Base-by-base conservation (phyloP, 78 protist genomes). In the Tieghemostelium lacteum region DNA sequence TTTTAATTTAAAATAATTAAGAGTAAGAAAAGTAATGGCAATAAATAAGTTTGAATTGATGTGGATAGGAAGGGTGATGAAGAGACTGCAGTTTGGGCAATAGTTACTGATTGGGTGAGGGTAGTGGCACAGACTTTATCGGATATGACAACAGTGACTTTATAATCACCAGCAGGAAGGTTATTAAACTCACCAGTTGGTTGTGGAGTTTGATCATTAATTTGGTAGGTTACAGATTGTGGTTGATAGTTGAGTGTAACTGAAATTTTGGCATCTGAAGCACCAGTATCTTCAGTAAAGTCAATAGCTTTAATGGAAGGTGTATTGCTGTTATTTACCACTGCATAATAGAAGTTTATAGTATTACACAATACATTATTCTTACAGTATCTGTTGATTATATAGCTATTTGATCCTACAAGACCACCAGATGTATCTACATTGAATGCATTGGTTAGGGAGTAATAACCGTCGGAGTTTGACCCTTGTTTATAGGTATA, bases 161-260 rank as follows among this genome's bases (percentile, higher is more conserved):
- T 22, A 57, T 57, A 57, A 19, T 57, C 63, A 57, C 63, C 63
- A 57, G 63, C 63, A 19, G 63, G 63, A 17, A 57, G 7, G 10
- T 7, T 19, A 16, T 6, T 57, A 16, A 57, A 57, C 10, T n/a
- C 29, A 57, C 16, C 16, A 19, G 63, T 19, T 57, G 63, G 16
- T 57, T 57, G 63, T 4, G 33, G 10, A 19, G 6, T 57, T 22
- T 19, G 17, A 19, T 16, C 63, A 19, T 6, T 19, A 22, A 57
- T 7, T 16, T 57, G 63, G 17, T 57, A 57, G 8, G 63, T 57
- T 22, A 16, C 63, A 19, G 63, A 14, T 4, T 7, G 16, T 14
- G 63, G 63, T 4, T 19, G 6, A 57, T 19, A 57, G 63, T 57
- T 57, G 8, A 57, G 17, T 57, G 17, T 19, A 19, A 57, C 63